Conservation (phyloP, 108 stramenopile species). For the Skeletonema costatum region DNA sequence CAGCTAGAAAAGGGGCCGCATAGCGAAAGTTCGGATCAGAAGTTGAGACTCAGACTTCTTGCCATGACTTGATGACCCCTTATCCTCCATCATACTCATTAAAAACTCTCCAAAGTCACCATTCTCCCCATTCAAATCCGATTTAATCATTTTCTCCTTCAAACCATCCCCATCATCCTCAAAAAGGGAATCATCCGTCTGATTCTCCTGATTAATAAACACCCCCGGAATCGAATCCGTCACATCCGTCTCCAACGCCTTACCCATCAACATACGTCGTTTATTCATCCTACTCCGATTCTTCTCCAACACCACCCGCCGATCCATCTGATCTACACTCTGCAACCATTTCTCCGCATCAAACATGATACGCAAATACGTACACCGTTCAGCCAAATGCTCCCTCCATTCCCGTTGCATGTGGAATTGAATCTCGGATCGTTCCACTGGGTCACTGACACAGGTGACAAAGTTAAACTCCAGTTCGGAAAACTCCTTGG, state of each 20-base stretch:
- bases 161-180: slow-evolving; percentile 4
- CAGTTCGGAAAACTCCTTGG: slow-evolving; percentile 62
- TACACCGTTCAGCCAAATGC: slow-evolving; percentile 65
- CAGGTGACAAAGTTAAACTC: slow-evolving; percentile 67
- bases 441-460: slow-evolving; percentile 67
- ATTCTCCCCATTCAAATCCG: slow-evolving; percentile 11
- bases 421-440: slow-evolving; percentile 83
- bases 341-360: slow-evolving; percentile 73
- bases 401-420: slow-evolving; percentile 91
- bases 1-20: slow-evolving; percentile 77
- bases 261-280: slow-evolving; percentile 82
- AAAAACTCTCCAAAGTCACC: slow-evolving; percentile 35
- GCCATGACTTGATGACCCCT: background rate
- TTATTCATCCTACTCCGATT: slow-evolving; percentile 69
- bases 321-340: slow-evolving; percentile 82
- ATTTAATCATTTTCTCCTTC: slow-evolving; percentile 21
- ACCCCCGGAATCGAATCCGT: slow-evolving; percentile 61
- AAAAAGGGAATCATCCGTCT: background rate
- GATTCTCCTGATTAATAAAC: slow-evolving; percentile 63
- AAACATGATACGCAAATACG: slow-evolving; percentile 58
- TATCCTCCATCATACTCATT: slow-evolving; percentile 31
- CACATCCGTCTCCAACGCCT: slow-evolving; percentile 68
- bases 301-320: slow-evolving; percentile 71
- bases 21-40: slow-evolving; percentile 36
- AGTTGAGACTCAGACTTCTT: background rate